Evolutionary conservation across 371 early-diverging fungal genomes (phyloP).

Genomic region (Ecytonucleospora hepatopenaei): DNA sequence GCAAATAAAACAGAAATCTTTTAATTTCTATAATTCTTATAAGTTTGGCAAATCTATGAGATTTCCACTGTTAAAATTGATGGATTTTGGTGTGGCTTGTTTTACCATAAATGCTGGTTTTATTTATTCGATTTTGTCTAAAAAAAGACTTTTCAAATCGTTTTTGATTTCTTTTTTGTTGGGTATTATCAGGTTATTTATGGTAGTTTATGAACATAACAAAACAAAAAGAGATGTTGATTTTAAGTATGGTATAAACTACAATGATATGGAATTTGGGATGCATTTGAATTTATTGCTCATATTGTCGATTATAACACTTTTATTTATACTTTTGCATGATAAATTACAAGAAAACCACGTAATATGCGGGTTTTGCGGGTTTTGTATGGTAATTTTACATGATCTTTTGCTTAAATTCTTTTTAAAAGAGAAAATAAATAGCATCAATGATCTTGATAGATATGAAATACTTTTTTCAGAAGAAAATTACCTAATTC

Average conservation of each 20-base stretch:
- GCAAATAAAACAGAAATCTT: too few relatives aligned
- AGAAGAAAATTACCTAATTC: too few relatives aligned
- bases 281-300: not conserved
- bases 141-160: not conserved
- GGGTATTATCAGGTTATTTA: not conserved
- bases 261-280: not conserved
- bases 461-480: not conserved
- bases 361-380: too few relatives aligned
- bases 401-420: not conserved
- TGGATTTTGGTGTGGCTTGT: not conserved
- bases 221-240: too few relatives aligned
- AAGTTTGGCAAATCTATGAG: not conserved
- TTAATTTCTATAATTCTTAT: not conserved
- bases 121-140: not conserved
- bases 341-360: too few relatives aligned
- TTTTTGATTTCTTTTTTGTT: not conserved
- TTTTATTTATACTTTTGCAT: not conserved
- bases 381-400: too few relatives aligned
- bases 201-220: not conserved
- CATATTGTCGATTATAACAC: not conserved
- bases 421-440: not conserved
- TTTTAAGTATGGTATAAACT: too few relatives aligned
- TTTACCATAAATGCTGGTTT: slow-evolving; percentile 5
- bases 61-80: not conserved
- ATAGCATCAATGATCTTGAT: too few relatives aligned